Base-by-base conservation (phyloP, 1,284 basidiomycete species). In the Anthracocystis panici-leucophaei region DNA sequence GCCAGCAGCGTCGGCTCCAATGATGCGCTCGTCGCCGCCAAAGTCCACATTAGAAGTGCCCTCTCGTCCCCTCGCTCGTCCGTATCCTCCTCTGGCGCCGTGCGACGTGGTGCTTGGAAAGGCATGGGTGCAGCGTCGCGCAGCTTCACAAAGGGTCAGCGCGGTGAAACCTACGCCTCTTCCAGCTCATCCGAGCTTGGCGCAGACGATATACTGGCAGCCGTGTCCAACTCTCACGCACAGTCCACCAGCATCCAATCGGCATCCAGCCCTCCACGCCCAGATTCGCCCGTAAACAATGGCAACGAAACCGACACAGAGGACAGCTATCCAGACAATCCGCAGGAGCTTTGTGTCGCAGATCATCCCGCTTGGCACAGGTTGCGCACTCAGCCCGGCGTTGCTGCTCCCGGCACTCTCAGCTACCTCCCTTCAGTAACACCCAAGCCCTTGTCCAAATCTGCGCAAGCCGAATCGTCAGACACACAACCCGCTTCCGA, bases 11-110 rank as follows among this genome's bases (percentile, higher is more conserved):
- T 72, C 10, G 65, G 65, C 27, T 76, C 69, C 48, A 72, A 59
- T 18, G 74, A 72, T 20, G 62, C 68, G 0, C 49, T 60, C 23
- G 8, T 48, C 23, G 53, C 59, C 20, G 54, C 62, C 51, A 75
- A 65, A n/a, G 66, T 73, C 3, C 65, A 77, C 49, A 65, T 77
- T 53, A 70, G 66, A 48, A 77, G 75, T 52, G 63, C 57, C 29
- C 62, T 73, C 52, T 77, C 75, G 2, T 77, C 75, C 7, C 75
- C 75, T 23, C 75, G 75, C 27, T 77, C 75, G 2, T 77, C 75
- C 21, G 38, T 77, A 11, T 77, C 75, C 11, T 73, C 70, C 3
- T 65, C 70, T 4, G 64, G 66, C 1, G 69, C 75, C 1, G 67
- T 73, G 2, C 63, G 75, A 29, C 58, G 75, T 5, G 75, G 75